Evolutionary conservation across 1,284 basidiomycete genomes (phyloP).

Genomic region (Pterulicium gracile): DNA sequence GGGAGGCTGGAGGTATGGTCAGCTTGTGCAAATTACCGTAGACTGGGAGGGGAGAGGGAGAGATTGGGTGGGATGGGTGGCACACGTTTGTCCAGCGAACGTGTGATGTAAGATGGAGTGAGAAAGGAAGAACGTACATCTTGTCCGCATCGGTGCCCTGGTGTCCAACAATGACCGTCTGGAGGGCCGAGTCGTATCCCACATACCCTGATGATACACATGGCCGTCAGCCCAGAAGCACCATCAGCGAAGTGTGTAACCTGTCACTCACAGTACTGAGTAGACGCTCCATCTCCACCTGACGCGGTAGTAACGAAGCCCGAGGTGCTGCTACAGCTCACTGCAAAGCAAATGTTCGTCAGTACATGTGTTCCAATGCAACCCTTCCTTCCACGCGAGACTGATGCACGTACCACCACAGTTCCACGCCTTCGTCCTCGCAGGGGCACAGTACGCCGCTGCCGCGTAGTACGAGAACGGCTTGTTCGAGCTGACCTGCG

Average conservation of each 20-base stretch:
- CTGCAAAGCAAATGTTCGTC: constrained; percentile 18
- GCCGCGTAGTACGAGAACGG: constrained; percentile 46
- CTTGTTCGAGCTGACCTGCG: constrained; percentile 35
- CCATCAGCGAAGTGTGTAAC: constrained; percentile 11
- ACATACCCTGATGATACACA: constrained; percentile 23
- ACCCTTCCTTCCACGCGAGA: neutral
- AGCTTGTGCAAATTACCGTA: neutral
- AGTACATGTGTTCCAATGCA: neutral
- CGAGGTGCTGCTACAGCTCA: constrained; percentile 40
- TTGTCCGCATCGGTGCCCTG: constrained; percentile 38
- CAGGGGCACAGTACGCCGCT: constrained; percentile 40
- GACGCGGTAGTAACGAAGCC: constrained; percentile 44
- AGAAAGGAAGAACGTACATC: constrained; percentile 24
- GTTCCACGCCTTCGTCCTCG: constrained; percentile 36
- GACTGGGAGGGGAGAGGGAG: neutral
- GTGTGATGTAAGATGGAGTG: no score
- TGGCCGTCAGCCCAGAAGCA: constrained; percentile 3
- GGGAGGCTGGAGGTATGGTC: constrained; percentile 26
- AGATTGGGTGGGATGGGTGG: neutral
- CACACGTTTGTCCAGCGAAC: no score
- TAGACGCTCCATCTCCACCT: constrained; percentile 43
- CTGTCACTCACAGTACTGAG: constrained; percentile 35
- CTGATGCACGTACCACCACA: constrained; percentile 38
- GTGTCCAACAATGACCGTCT: constrained; percentile 37
- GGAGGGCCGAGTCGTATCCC: constrained; percentile 23